These are phyloP conservation scores for Themeda triandra DNA, from an alignment of 176 grass and related monocot species.

Conservation along the genomic window DNA sequence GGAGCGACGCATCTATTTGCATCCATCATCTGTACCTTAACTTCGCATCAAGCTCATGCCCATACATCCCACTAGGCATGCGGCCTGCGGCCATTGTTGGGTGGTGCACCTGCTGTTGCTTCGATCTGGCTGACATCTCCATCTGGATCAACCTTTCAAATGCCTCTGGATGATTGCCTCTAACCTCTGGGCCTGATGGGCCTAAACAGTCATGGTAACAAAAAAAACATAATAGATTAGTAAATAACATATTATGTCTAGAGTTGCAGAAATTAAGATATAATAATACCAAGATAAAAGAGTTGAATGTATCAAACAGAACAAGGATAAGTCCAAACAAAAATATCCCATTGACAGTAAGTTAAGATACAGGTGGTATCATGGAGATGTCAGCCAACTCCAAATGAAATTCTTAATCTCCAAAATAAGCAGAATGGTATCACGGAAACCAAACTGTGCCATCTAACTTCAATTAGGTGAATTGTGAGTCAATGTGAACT, in stretches of 20 bases:
- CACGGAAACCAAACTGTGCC: background rate
- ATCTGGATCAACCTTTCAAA: conserved; percentile 81
- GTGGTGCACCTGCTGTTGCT: conserved; percentile 58
- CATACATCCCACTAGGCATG: conserved; percentile 51
- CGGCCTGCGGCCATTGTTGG: conserved; percentile 47
- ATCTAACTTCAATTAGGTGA: background rate
- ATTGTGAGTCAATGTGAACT: background rate
- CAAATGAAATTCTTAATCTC: background rate
- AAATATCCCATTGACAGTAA: background rate
- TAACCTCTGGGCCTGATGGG: conserved; percentile 36
- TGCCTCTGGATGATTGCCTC: conserved; percentile 49
- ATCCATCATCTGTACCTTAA: conserved; percentile 63
- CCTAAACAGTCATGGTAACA: conserved; percentile 21
- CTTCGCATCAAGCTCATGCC: conserved; percentile 61
- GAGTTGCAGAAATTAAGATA: background rate
- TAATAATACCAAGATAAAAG: background rate
- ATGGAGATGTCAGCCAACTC: background rate
- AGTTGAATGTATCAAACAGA: background rate
- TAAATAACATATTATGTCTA: background rate
- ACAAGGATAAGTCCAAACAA: background rate
- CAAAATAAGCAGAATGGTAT: background rate
- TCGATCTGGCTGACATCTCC: conserved; percentile 76
- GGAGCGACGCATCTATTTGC: background rate
- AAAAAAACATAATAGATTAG: background rate
- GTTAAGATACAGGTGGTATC: background rate